Evolutionary conservation across 2,329 filamentous ascomycete genomes (phyloP).

Genomic region (Colletotrichum tamarilloi): DNA sequence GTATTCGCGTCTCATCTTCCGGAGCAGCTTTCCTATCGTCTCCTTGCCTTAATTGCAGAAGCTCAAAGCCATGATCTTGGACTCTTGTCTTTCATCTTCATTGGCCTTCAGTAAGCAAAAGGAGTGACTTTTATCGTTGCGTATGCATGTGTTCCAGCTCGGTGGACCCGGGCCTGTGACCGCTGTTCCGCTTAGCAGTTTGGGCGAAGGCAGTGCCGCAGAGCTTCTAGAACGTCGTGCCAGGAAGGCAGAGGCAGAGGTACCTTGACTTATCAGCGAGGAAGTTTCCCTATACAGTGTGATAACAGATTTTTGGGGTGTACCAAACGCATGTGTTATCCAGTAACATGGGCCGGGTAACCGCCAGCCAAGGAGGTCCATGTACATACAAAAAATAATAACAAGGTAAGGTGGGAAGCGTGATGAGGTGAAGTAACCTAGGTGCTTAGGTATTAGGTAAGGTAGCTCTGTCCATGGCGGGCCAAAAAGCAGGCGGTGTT

Average conservation of each 20-base stretch:
- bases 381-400: not conserved
- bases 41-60: not conserved
- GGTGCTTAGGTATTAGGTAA: not conserved
- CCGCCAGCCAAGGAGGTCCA: not conserved
- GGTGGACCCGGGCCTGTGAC: slow-evolving; percentile 5
- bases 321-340: not conserved
- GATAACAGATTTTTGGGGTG: not conserved
- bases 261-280: not conserved
- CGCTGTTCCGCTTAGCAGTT: not conserved
- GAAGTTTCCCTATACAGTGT: not conserved
- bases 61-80: not conserved
- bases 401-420: not conserved
- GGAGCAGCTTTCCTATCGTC: not conserved
- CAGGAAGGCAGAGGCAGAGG: not conserved
- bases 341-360: not conserved
- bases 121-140: not conserved
- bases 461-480: not conserved
- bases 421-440: not conserved
- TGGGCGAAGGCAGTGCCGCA: slow-evolving; percentile 4
- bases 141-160: slow-evolving; percentile 8
- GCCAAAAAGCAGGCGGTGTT: slow-evolving; percentile 27
- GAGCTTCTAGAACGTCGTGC: not conserved
- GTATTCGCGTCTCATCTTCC: not conserved
- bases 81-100: not conserved
- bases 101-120: not conserved